Evolutionary conservation across 1,284 basidiomycete species (phyloP).

Genomic region (Neonothopanus nambi): DNA sequence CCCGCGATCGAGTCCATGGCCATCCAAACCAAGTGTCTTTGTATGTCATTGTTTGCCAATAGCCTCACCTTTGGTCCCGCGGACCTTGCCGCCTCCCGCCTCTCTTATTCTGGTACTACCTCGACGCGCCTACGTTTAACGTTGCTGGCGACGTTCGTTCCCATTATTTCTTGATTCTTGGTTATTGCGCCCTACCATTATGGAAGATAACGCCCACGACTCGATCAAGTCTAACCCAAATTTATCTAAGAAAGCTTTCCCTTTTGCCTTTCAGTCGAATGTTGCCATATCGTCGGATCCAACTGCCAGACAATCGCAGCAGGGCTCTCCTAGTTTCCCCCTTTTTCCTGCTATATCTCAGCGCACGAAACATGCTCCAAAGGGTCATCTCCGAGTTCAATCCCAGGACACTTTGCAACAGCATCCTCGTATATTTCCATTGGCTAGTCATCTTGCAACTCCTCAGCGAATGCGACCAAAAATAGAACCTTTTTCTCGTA

Average conservation of each 20-base stretch:
- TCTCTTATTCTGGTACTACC: too few relatives aligned
- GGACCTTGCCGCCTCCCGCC: too few relatives aligned
- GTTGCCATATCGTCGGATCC: neutral
- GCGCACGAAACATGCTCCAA: neutral
- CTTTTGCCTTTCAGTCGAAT: neutral
- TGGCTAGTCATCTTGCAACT: neutral
- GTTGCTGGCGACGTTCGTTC: conserved; percentile 1
- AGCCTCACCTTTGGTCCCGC: too few relatives aligned
- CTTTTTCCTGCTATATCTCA: conserved; percentile 3
- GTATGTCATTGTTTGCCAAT: too few relatives aligned
- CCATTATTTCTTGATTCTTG: neutral
- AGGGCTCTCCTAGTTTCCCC: neutral
- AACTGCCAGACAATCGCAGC: neutral
- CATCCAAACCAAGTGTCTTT: too few relatives aligned
- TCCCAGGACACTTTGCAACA: neutral
- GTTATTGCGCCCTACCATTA: neutral
- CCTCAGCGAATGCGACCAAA: conserved; percentile 5
- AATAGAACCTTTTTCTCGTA: neutral
- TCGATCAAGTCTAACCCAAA: neutral
- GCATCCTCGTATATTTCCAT: conserved; percentile 8
- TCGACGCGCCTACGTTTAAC: too few relatives aligned
- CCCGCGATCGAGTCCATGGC: too few relatives aligned
- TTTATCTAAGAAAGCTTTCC: conserved; percentile 3
- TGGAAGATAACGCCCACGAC: neutral
- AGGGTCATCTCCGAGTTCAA: neutral